Conservation (phyloP, 768 basidiomycete genomes). For the Mycena crocata region DNA sequence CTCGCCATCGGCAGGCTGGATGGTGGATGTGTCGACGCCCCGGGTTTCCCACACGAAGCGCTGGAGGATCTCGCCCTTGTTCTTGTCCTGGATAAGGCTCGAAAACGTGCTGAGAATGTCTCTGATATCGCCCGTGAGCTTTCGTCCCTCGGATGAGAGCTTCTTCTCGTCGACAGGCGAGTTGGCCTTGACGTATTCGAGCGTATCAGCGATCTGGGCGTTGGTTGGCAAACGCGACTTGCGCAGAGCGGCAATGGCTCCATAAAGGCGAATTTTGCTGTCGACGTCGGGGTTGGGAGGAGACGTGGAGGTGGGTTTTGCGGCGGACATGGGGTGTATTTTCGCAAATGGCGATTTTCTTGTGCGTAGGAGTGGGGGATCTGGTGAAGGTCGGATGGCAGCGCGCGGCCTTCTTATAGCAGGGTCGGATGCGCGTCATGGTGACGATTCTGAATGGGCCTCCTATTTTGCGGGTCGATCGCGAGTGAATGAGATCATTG, state of each 20-base stretch:
- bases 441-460: no score
- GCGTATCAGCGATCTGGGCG: conserved; percentile 78
- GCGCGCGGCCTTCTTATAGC: no score
- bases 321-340: background rate
- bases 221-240: conserved; percentile 85
- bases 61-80: conserved; percentile 91
- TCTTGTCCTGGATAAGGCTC: conserved; percentile 80
- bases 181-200: conserved; percentile 72
- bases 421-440: no score
- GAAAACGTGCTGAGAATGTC: conserved; percentile 80
- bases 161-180: conserved; percentile 70
- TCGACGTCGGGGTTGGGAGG: conserved; percentile 18
- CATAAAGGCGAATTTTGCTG: conserved; percentile 77
- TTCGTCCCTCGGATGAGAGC: conserved; percentile 82
- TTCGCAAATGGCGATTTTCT: no score
- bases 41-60: conserved; percentile 88
- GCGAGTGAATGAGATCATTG: no score
- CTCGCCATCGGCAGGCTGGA: conserved; percentile 42
- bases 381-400: no score
- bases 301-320: background rate
- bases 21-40: conserved; percentile 52
- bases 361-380: no score
- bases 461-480: no score
- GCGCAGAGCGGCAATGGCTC: conserved; percentile 84
- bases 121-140: conserved; percentile 80